Conservation (phyloP, 345 rosid species). For the Dipteronia sinensis region DNA sequence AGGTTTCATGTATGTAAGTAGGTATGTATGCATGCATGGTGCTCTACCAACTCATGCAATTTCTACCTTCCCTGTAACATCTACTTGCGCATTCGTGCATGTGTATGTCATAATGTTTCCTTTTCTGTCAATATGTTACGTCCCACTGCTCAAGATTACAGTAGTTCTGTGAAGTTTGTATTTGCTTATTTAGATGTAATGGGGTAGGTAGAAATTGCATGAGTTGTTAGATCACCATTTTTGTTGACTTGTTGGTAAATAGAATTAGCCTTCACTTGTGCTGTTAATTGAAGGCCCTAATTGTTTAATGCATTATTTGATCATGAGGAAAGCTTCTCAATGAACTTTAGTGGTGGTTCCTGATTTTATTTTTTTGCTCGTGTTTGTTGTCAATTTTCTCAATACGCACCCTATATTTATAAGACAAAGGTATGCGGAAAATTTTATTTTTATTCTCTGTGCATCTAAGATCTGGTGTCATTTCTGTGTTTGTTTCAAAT, state of each 20-base stretch:
- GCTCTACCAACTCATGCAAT: background rate
- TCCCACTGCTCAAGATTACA: background rate
- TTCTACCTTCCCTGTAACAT: background rate
- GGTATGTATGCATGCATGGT: background rate
- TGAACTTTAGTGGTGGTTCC: background rate
- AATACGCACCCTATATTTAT: background rate
- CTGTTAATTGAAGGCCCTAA: background rate
- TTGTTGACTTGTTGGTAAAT: background rate
- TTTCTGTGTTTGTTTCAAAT: background rate
- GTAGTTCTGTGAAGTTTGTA: background rate
- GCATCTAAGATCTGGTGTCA: background rate
- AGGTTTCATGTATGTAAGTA: constrained; percentile 3
- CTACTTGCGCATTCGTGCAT: background rate
- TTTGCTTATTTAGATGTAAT: background rate
- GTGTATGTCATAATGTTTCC: background rate
- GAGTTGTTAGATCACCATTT: background rate
- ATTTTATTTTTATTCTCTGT: background rate
- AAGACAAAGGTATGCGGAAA: background rate
- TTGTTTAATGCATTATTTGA: background rate
- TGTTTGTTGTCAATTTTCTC: background rate
- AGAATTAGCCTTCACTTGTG: background rate
- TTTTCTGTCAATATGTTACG: background rate
- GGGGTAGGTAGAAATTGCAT: background rate
- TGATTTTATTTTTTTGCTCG: background rate
- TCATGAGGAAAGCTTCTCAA: constrained; percentile 2